These are phyloP conservation scores for Lathyrus aphaca DNA, from an alignment of 306 rosid species.

Conservation along the genomic window DNA sequence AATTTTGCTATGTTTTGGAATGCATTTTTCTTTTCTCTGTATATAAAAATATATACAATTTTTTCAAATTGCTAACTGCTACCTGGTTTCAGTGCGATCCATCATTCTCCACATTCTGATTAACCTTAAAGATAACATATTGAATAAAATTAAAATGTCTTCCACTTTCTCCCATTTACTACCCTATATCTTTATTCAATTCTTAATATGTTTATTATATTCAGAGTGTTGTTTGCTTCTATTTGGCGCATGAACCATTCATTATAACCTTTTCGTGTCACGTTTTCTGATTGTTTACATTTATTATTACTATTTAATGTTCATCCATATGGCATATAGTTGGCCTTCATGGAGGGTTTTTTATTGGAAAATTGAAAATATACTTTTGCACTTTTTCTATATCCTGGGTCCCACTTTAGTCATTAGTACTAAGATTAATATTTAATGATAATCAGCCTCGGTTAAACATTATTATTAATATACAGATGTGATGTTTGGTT, in stretches of 20 bases:
- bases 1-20: conserved; percentile 18
- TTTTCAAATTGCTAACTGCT: background rate
- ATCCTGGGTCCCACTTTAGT: conserved; percentile 23
- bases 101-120: background rate
- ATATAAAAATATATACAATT: too few relatives aligned
- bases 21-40: conserved; percentile 3
- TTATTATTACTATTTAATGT: background rate
- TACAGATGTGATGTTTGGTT: conserved; percentile 13
- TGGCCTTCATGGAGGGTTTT: background rate
- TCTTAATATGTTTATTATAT: background rate
- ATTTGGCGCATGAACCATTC: conserved; percentile 19
- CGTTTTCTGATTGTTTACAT: conserved; percentile 31
- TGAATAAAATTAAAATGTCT: background rate
- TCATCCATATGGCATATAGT: conserved; percentile 10
- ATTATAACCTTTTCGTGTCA: background rate
- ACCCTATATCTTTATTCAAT: background rate
- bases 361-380: background rate
- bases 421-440: conserved; percentile 11
- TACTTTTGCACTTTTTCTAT: background rate
- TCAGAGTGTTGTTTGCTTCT: conserved; percentile 23
- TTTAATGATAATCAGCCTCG: conserved; percentile 1
- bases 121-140: conserved; percentile 1
- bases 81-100: conserved; percentile 3
- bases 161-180: background rate
- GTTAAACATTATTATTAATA: background rate